Evolutionary conservation across 305 asterid genomes (phyloP), one percentile per base, ranked within the genome.

Genomic region (Solanum chacoense): DNA sequence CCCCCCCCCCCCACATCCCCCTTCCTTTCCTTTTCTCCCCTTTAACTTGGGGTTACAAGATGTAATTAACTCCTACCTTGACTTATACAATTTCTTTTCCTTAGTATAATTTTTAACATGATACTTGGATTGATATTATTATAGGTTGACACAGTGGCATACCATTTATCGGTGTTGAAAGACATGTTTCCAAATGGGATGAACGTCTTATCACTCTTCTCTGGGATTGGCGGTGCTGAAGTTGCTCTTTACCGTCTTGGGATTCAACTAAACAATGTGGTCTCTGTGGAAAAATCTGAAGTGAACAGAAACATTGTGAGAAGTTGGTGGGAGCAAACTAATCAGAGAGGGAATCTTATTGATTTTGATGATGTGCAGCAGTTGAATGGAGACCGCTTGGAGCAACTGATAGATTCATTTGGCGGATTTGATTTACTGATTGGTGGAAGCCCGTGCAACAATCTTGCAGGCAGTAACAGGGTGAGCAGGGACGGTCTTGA

Each of bases 171-270:
- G 0, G 95, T 92, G 14, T 87, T 96, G 75, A 95, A 91, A 91
- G 90, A 89, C 29, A 86, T 95, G 16, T 96, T 55, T 85, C 98
- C 98, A 0, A 74, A 85, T 7, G 98, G 98, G 71, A 72, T 96
- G 26, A 96, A 94, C 73, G 45, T 96, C 0, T 84, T 96, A 2
- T 94, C 98, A 32, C 92, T 96, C 12, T 96, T 95, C 90, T 94
- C 97, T 20, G 98, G 98, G 10, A 95, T 96, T 18, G 98, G 98
- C 4, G 98, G 98, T 12, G 98, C 94, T 3, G 97, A 96, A 87
- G 96, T 96, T 31, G 95, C 98, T 20, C 96, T 96, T 32, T 94
- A 96, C 38, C 90, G 97, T 9, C 95, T 94, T 0, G 96, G 96
- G 2, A 76, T 95, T n/a, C 94, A 89, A 81, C 20, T 95, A 81